phyloP scores from a whole-genome alignment of 208 protist genomes.

The Porcisia deanei region DNA sequence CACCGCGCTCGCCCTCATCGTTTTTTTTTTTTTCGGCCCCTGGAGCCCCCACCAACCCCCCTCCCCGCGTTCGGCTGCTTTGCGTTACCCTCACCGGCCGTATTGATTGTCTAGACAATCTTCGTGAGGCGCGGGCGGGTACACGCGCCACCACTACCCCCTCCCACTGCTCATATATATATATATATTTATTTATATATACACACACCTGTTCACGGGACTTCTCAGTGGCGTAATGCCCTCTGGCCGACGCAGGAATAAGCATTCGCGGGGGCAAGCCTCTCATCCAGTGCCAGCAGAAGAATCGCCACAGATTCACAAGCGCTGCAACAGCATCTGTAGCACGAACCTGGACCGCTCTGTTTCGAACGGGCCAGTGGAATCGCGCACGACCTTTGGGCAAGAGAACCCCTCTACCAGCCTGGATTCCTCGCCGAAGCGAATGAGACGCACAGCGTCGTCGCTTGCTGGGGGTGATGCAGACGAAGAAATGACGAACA shows the following conservation, averaged over 20 bases:
- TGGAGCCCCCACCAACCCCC: too few species aligned
- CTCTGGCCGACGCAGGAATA: constrained; percentile 6
- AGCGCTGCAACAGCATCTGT: not conserved
- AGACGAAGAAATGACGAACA: constrained; percentile 29
- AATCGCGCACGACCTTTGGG: not conserved
- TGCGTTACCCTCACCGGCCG: too few species aligned
- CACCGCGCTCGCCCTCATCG: too few species aligned
- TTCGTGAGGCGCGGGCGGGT: too few species aligned
- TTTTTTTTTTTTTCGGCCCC: too few species aligned
- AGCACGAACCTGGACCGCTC: not conserved
- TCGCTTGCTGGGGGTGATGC: constrained; percentile 21
- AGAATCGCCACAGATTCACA: not conserved
- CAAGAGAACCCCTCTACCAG: not conserved
- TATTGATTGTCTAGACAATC: too few species aligned
- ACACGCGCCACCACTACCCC: not conserved
- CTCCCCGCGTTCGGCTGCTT: too few species aligned
- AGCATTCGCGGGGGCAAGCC: not conserved
- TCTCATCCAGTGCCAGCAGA: too few species aligned
- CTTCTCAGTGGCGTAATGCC: not conserved
- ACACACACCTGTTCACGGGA: not conserved
- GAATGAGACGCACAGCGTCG: constrained; percentile 5
- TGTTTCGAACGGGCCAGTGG: not conserved
- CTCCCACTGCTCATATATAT: not conserved
- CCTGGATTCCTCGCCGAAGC: not conserved
- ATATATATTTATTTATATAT: too few species aligned